These are phyloP conservation scores for Botrytis sinoallii DNA, from an alignment of 2,329 filamentous ascomycete species.

Conservation along the genomic window DNA sequence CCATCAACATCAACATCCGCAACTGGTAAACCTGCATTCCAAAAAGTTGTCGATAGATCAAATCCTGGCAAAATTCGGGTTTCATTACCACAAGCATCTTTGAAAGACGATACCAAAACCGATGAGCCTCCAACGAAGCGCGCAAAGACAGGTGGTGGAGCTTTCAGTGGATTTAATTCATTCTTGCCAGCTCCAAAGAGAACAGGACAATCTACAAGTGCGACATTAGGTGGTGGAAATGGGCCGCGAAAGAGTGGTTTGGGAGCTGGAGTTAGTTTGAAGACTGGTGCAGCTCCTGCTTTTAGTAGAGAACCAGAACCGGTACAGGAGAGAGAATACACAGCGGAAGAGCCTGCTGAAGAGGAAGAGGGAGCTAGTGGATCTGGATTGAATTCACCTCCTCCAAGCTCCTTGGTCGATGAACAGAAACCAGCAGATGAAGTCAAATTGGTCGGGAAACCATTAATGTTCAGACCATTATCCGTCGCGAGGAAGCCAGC, in stretches of 20 bases:
- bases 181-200: slow-evolving; percentile 82
- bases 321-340: slow-evolving; percentile 22
- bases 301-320: slow-evolving; percentile 62
- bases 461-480: slow-evolving; percentile 84
- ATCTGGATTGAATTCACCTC: slow-evolving; percentile 39
- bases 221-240: slow-evolving; percentile 35
- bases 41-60: slow-evolving; percentile 76
- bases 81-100: slow-evolving; percentile 59
- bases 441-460: slow-evolving; percentile 70
- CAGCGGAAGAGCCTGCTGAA: slow-evolving; percentile 27
- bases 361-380: slow-evolving; percentile 30
- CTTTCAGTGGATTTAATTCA: slow-evolving; percentile 80
- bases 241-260: slow-evolving; percentile 34
- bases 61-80: slow-evolving; percentile 83
- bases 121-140: slow-evolving; percentile 69
- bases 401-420: slow-evolving; percentile 50
- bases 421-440: slow-evolving; percentile 58
- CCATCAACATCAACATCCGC: slow-evolving; percentile 29
- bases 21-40: slow-evolving; percentile 59
- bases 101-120: slow-evolving; percentile 39
- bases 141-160: slow-evolving; percentile 57
- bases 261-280: slow-evolving; percentile 65
- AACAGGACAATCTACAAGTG: slow-evolving; percentile 42
- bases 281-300: slow-evolving; percentile 78
- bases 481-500: slow-evolving; percentile 75